A percentile compares a stretch with the other conserved stretches of the same genome.
Conservation (phyloP, 2,329 filamentous ascomycete species). For the Calonectria hawksworthii region DNA sequence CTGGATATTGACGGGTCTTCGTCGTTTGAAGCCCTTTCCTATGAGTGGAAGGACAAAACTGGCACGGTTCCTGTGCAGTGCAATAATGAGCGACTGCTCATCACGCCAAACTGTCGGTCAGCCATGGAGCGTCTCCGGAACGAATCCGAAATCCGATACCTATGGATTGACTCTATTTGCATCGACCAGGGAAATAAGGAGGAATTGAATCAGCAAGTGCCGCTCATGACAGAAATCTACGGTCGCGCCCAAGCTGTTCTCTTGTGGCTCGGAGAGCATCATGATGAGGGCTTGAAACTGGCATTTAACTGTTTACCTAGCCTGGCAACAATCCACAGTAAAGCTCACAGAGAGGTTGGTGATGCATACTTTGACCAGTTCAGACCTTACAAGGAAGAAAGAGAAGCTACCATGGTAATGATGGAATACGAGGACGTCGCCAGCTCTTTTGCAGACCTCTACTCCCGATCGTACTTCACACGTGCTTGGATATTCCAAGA, state of each 20-base stretch:
- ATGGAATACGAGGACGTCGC: background rate
- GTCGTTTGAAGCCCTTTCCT: background rate
- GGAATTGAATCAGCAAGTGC: background rate
- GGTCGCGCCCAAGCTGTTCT: background rate
- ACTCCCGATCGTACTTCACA: background rate
- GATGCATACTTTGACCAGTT: background rate
- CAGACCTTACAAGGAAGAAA: background rate
- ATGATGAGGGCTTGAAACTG: background rate
- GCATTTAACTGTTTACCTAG: background rate
- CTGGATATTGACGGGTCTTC: background rate
- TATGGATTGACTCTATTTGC: slow-evolving; percentile 1
- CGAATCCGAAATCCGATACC: background rate
- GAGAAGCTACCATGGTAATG: background rate
- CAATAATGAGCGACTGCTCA: background rate
- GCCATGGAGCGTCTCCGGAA: background rate
- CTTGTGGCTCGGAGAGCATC: background rate
- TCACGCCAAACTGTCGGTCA: background rate
- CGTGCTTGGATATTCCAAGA: background rate
- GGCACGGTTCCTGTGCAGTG: background rate
- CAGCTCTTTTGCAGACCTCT: background rate
- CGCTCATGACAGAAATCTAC: background rate
- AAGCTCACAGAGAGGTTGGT: background rate
- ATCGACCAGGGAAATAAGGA: background rate
- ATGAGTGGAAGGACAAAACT: background rate
- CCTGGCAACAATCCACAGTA: background rate